phyloP scores from a whole-genome alignment of 495 filamentous ascomycete genomes.

The Cenococcum geophilum region DNA sequence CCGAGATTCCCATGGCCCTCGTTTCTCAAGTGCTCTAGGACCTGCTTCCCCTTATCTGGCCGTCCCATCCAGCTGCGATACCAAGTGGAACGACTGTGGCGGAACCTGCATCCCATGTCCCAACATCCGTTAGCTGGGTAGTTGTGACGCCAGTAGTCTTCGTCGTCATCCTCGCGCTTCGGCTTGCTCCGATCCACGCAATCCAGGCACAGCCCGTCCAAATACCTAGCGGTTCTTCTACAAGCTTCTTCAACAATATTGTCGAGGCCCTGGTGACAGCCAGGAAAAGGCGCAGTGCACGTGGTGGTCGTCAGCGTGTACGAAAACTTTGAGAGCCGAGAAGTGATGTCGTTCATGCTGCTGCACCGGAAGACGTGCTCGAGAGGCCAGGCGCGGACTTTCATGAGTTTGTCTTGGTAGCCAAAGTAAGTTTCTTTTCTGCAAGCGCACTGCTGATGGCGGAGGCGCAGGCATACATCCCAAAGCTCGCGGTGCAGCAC shows the following conservation, averaged over 20 bases:
- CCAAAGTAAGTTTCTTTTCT: constrained; percentile 1
- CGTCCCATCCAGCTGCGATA: constrained; percentile 31
- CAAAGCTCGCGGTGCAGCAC: constrained; percentile 10
- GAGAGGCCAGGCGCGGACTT: constrained; percentile 7
- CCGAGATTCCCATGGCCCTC: too few relatives aligned
- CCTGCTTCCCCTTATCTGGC: neutral
- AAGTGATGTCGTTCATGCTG: neutral
- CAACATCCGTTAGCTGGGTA: constrained; percentile 15
- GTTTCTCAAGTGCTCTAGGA: neutral
- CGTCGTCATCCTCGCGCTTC: constrained; percentile 14
- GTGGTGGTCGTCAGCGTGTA: neutral
- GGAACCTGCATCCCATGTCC: constrained; percentile 20
- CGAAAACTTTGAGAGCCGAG: neutral
- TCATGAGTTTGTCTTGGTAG: constrained; percentile 1
- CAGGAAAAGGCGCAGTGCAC: neutral
- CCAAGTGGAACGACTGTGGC: constrained; percentile 30
- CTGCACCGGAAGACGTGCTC: neutral
- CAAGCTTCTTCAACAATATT: neutral
- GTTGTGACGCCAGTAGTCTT: constrained; percentile 30
- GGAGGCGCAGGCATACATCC: neutral
- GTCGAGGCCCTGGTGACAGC: neutral
- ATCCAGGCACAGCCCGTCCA: constrained; percentile 34
- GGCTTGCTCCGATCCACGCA: constrained; percentile 30
- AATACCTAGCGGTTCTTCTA: constrained; percentile 9
- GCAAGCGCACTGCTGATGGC: neutral